Conservation (phyloP, 1,139 yeast genomes). For the Maudiozyma humilis region DNA sequence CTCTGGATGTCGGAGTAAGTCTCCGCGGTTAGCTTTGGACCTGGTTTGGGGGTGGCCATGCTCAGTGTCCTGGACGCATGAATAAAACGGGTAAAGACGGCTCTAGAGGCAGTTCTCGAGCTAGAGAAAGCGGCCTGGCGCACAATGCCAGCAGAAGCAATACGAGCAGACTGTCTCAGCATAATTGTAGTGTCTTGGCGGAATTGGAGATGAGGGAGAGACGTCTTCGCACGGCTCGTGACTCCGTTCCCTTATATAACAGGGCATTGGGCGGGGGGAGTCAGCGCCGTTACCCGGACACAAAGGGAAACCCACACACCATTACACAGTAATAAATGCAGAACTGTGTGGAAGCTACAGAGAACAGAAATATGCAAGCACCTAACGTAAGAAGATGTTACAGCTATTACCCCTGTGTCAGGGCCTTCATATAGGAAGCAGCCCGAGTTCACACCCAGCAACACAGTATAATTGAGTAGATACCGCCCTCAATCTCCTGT, state of each 20-base stretch:
- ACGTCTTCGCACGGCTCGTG: not conserved
- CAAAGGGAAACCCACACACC: too few relatives aligned
- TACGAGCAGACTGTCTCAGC: not conserved
- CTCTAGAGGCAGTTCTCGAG: not conserved
- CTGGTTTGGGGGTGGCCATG: not conserved
- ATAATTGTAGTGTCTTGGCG: not conserved
- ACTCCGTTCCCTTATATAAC: not conserved
- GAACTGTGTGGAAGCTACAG: too few relatives aligned
- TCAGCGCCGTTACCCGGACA: too few relatives aligned
- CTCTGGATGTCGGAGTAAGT: slow-evolving; percentile 51
- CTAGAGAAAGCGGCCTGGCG: not conserved
- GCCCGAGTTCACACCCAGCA: too few relatives aligned
- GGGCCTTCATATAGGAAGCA: too few relatives aligned
- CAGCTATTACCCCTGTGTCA: too few relatives aligned
- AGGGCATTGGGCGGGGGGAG: not conserved
- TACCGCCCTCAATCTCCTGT: too few relatives aligned
- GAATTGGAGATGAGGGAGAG: too few relatives aligned
- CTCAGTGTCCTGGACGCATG: not conserved
- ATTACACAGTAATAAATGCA: too few relatives aligned
- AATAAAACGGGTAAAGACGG: not conserved
- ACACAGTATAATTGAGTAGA: too few relatives aligned
- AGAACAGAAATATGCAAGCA: too few relatives aligned
- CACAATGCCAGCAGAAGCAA: not conserved
- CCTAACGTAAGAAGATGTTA: too few relatives aligned
- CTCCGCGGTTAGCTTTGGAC: slow-evolving; percentile 45